Evolutionary conservation across 2,329 filamentous ascomycete species (phyloP).

Genomic region (Metarhizium guizhouense): DNA sequence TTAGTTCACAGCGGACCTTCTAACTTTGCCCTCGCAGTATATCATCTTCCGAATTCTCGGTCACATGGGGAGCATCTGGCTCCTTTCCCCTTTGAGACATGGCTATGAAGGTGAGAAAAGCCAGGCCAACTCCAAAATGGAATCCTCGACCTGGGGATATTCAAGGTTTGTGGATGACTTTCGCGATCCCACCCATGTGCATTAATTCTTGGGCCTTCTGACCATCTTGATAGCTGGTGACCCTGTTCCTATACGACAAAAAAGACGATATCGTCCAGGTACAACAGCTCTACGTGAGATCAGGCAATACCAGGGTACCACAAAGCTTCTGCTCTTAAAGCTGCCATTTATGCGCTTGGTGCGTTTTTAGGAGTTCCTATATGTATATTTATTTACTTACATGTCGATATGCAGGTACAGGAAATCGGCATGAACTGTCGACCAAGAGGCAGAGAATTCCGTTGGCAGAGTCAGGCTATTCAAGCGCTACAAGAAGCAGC

Average conservation of each 20-base stretch:
- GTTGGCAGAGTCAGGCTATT: constrained; percentile 95
- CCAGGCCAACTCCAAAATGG: background rate
- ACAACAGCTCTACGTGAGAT: constrained; percentile 89
- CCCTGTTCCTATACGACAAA: constrained; percentile 54
- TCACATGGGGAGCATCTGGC: background rate
- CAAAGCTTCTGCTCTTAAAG: constrained; percentile 76
- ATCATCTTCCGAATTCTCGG: background rate
- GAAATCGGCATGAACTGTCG: constrained; percentile 63
- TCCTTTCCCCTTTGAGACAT: background rate
- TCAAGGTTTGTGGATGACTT: constrained; percentile 22
- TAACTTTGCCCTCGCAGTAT: background rate
- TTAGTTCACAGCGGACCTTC: background rate
- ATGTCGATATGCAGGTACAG: constrained; percentile 28
- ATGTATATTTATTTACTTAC: background rate
- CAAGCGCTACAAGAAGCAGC: constrained; percentile 87
- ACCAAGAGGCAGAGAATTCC: constrained; percentile 58
- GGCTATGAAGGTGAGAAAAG: background rate
- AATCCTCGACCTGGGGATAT: constrained; percentile 27
- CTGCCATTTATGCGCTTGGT: constrained; percentile 73
- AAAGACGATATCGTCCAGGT: constrained; percentile 63
- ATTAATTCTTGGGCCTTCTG: constrained; percentile 4
- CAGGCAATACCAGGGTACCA: constrained; percentile 78
- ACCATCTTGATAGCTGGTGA: constrained; percentile 52
- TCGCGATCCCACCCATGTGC: background rate
- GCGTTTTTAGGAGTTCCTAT: constrained; percentile 11